Conservation (phyloP, 1,284 basidiomycete genomes). For the Sutorius eximius region DNA sequence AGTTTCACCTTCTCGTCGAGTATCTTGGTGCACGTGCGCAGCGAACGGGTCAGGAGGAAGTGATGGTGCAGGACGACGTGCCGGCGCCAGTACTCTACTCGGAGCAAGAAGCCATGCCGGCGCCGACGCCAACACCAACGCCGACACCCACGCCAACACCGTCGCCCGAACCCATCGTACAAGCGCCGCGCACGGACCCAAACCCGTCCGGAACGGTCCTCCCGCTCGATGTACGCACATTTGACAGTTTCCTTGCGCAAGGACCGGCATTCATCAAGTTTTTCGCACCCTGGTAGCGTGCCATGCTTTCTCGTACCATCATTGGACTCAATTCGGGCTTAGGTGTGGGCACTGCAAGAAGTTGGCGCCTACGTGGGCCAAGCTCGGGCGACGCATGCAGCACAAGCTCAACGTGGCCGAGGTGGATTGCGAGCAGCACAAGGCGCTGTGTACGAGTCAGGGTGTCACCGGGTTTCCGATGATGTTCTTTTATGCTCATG, state of each 20-base stretch:
- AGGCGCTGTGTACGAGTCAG: conserved; percentile 62
- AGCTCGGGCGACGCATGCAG: conserved; percentile 70
- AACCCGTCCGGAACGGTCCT: conserved; percentile 69
- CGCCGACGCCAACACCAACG: conserved; percentile 7
- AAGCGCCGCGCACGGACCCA: conserved; percentile 26
- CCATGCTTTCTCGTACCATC: background rate
- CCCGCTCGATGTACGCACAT: conserved; percentile 51
- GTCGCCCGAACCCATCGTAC: conserved; percentile 10
- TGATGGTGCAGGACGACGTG: background rate
- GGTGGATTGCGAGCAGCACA: conserved; percentile 82
- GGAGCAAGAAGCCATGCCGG: background rate
- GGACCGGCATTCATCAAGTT: conserved; percentile 86
- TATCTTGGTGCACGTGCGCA: conserved; percentile 48
- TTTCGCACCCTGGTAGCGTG: conserved; percentile 78
- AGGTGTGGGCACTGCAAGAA: conserved; percentile 93
- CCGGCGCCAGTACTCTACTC: background rate
- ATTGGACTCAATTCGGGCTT: background rate
- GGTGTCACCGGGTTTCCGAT: conserved; percentile 80
- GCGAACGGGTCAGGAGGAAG: background rate
- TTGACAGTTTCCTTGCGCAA: conserved; percentile 49
- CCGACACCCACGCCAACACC: conserved; percentile 17
- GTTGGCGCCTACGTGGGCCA: conserved; percentile 76
- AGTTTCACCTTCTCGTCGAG: conserved; percentile 47
- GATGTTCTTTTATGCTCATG: conserved; percentile 62
- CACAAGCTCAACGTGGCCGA: conserved; percentile 75